A percentile compares a stretch with the other conserved stretches of the same genome.
Conservation (phyloP, 2,329 filamentous ascomycete species). For the Cryphonectria japonica region DNA sequence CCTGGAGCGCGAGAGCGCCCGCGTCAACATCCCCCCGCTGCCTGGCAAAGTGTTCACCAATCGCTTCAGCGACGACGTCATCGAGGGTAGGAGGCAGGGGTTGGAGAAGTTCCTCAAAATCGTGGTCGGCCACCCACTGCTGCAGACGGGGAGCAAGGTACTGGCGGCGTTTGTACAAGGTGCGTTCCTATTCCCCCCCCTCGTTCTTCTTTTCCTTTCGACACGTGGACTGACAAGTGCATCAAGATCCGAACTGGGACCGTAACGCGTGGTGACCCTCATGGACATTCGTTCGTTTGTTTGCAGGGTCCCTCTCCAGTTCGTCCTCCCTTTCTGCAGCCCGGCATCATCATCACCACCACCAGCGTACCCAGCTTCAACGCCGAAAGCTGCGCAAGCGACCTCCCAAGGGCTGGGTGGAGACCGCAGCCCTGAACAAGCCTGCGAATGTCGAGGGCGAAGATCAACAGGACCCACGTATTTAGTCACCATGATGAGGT, state of each 20-base stretch:
- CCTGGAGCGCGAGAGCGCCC: conserved; percentile 89
- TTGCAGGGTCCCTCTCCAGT: conserved; percentile 23
- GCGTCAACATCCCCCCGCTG: conserved; percentile 93
- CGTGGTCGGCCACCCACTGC: conserved; percentile 90
- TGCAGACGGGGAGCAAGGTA: conserved; percentile 98
- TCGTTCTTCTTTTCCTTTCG: no score
- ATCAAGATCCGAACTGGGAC: conserved; percentile 82
- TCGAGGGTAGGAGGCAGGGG: conserved; percentile 89
- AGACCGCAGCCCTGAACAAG: conserved; percentile 35
- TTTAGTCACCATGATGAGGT: background rate
- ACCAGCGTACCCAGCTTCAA: conserved; percentile 33
- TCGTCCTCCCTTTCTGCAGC: conserved; percentile 27
- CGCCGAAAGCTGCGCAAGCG: conserved; percentile 51
- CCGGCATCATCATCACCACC: conserved; percentile 23
- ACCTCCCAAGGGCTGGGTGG: conserved; percentile 38
- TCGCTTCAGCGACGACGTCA: conserved; percentile 96
- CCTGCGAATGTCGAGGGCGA: conserved; percentile 6
- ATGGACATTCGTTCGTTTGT: conserved; percentile 39
- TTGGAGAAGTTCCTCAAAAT: conserved; percentile 96
- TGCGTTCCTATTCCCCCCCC: conserved; percentile 46
- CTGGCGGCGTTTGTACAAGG: conserved; percentile 96
- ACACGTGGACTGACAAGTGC: background rate
- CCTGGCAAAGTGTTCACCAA: conserved; percentile 98
- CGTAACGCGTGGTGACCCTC: conserved; percentile 78
- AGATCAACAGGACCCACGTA: background rate